Conservation (phyloP, 2,329 filamentous ascomycete species). For the Metarhizium robertsii region DNA sequence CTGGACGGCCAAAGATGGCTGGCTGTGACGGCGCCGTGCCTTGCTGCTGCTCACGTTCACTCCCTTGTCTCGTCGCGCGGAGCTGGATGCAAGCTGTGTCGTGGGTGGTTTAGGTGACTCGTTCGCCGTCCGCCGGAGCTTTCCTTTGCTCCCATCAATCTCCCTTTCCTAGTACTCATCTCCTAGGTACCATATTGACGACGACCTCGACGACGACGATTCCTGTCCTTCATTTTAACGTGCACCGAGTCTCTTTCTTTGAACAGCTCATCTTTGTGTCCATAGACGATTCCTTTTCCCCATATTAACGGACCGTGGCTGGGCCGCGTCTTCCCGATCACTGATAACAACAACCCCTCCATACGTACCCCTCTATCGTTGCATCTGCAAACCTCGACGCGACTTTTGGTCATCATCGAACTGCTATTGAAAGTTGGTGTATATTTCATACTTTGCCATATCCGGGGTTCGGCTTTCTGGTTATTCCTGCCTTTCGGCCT, state of each 20-base stretch:
- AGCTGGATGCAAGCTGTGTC: not conserved
- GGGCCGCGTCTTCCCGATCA: conserved; percentile 1
- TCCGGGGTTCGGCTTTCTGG: not conserved
- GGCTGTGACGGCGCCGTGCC: not conserved
- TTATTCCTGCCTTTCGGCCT: conserved; percentile 10
- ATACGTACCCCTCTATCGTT: conserved; percentile 6
- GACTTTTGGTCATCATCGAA: not conserved
- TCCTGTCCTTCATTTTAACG: not conserved
- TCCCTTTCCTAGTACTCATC: not conserved
- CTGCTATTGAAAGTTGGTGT: not conserved
- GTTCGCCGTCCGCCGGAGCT: conserved; percentile 1
- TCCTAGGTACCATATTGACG: not conserved
- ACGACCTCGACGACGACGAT: conserved; percentile 2
- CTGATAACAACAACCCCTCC: conserved; percentile 7
- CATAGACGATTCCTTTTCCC: not conserved
- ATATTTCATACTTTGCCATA: not conserved
- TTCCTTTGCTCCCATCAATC: conserved; percentile 2
- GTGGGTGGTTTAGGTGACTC: conserved; percentile 1
- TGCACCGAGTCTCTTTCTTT: not conserved
- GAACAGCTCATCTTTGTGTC: not conserved
- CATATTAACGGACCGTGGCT: not conserved
- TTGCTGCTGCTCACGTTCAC: not conserved
- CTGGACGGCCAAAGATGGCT: not conserved
- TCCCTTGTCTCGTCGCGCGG: not conserved
- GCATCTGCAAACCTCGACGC: conserved; percentile 2